Evolutionary conservation across 2,329 filamentous ascomycete species (phyloP).

Genomic region (Microsporum audouinii): DNA sequence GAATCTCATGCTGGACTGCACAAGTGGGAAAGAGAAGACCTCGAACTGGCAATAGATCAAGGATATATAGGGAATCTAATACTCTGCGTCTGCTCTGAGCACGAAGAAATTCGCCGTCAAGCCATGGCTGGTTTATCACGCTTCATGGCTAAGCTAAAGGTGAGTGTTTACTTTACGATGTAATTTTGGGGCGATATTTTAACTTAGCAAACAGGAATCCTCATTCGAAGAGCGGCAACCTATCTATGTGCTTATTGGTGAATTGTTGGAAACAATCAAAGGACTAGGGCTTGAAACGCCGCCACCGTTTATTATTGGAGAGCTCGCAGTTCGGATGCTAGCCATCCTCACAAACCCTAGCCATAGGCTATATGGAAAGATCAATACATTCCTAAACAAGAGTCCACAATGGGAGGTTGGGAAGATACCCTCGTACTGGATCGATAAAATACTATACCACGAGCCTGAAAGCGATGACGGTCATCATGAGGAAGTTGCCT

Average conservation of each 20-base stretch:
- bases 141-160: slow-evolving; percentile 41
- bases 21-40: slow-evolving; percentile 62
- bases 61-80: slow-evolving; percentile 60
- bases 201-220: slow-evolving; percentile 44
- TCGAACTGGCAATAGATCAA: slow-evolving; percentile 69
- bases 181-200: neutral
- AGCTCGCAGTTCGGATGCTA: slow-evolving; percentile 61
- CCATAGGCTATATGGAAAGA: slow-evolving; percentile 72
- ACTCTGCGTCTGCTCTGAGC: slow-evolving; percentile 61
- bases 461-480: slow-evolving; percentile 61
- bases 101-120: slow-evolving; percentile 67
- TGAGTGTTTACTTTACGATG: slow-evolving; percentile 16
- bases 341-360: slow-evolving; percentile 62
- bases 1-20: slow-evolving; percentile 37
- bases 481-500: slow-evolving; percentile 60
- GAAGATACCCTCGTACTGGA: slow-evolving; percentile 47
- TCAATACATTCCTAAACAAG: slow-evolving; percentile 72
- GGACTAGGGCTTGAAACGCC: slow-evolving; percentile 44
- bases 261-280: slow-evolving; percentile 63
- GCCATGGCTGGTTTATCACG: slow-evolving; percentile 37
- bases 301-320: slow-evolving; percentile 61
- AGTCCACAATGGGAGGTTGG: slow-evolving; percentile 60
- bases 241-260: slow-evolving; percentile 66
- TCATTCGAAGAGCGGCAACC: slow-evolving; percentile 65
- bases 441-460: slow-evolving; percentile 61